Percentiles rank a stretch among this genome's conserved stretches.
These are phyloP conservation scores for Telfairia occidentalis DNA, from an alignment of 331 rosid genomes.

Conservation along the genomic window DNA sequence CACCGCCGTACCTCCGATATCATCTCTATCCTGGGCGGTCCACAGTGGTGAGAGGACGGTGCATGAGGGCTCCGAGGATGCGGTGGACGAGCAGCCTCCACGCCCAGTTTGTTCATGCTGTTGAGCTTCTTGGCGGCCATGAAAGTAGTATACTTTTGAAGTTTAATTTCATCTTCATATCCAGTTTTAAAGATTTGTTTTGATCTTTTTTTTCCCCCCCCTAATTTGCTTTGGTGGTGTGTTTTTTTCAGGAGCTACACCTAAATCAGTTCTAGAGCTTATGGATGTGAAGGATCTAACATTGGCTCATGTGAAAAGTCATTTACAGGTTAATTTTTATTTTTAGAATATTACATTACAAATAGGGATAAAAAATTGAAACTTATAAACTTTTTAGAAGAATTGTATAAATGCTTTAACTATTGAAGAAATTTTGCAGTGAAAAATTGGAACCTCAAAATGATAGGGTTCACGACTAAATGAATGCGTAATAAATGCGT, in stretches of 20 bases:
- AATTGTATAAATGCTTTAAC: background rate
- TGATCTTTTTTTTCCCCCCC: background rate
- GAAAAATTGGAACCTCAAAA: background rate
- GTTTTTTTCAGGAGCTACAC: slow-evolving; percentile 3
- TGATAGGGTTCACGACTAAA: background rate
- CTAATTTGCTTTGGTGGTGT: background rate
- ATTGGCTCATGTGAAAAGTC: slow-evolving; percentile 6
- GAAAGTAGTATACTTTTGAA: background rate
- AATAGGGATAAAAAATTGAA: too few relatives aligned
- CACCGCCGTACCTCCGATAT: background rate
- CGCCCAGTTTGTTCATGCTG: slow-evolving; percentile 10
- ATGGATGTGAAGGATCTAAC: slow-evolving; percentile 10
- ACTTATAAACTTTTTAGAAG: too few relatives aligned
- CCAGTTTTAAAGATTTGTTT: background rate
- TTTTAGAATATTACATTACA: background rate
- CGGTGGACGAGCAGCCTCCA: slow-evolving; percentile 14
- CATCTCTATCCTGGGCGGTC: background rate
- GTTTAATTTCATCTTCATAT: background rate
- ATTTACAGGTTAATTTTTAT: background rate
- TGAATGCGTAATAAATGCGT: background rate
- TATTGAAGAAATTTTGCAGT: background rate
- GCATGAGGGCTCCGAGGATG: slow-evolving; percentile 4
- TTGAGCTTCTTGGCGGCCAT: slow-evolving; percentile 18
- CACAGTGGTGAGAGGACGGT: background rate
- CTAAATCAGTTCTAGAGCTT: slow-evolving; percentile 5